phyloP scores from a whole-genome alignment of 2,329 filamentous ascomycete species.

The Alternaria gansuensis region DNA sequence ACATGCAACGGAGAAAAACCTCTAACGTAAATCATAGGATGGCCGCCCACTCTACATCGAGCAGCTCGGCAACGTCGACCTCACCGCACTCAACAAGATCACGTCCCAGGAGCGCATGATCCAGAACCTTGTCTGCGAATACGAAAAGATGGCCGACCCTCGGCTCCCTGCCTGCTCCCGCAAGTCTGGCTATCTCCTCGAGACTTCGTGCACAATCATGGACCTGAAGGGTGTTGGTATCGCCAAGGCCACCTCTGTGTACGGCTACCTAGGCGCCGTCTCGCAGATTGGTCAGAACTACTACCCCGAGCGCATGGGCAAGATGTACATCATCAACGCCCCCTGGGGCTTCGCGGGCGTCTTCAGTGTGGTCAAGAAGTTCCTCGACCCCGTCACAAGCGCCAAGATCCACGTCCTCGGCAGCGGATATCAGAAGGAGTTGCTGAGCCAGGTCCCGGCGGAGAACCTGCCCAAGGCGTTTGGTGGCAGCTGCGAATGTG shows the following conservation, averaged over 20 bases:
- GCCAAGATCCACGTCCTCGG: conserved; percentile 95
- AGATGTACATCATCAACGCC: conserved; percentile 97
- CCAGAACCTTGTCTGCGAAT: conserved; percentile 94
- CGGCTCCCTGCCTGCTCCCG: conserved; percentile 94
- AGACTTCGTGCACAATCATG: conserved; percentile 99
- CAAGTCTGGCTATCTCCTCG: conserved; percentile 86
- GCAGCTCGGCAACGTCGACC: conserved; percentile 90
- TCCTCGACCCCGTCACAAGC: conserved; percentile 96
- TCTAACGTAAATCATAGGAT: conserved; percentile 67
- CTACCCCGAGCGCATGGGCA: conserved; percentile 96
- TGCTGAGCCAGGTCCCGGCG: conserved; percentile 82
- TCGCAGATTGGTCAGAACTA: conserved; percentile 96
- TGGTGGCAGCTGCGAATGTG: conserved; percentile 83
- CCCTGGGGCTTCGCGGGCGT: conserved; percentile 92
- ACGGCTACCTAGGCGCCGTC: conserved; percentile 84
- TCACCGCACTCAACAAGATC: conserved; percentile 90
- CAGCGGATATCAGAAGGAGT: conserved; percentile 79
- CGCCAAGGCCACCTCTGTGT: conserved; percentile 81
- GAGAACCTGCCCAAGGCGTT: conserved; percentile 91
- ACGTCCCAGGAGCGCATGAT: conserved; percentile 93
- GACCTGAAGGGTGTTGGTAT: conserved; percentile 95
- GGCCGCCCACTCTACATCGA: conserved; percentile 98
- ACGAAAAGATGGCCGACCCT: conserved; percentile 94
- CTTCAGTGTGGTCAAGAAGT: conserved; percentile 88
- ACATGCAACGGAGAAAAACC: neutral